Percentiles rank a stretch among this genome's conserved stretches.
These are phyloP conservation scores for Cicer arietinum DNA, from an alignment of 306 rosid species.

Conservation along the genomic window DNA sequence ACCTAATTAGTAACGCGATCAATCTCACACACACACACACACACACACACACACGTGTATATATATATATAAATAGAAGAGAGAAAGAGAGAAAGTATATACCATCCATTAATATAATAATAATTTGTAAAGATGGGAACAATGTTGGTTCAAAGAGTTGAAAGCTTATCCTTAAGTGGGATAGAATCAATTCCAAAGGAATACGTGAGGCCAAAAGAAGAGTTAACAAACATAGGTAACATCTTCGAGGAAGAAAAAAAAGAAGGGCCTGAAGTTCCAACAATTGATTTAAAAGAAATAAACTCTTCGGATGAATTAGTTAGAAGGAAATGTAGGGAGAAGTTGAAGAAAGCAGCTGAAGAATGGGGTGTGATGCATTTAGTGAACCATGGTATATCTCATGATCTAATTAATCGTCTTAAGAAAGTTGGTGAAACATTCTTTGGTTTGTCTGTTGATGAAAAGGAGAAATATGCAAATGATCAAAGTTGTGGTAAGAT, in stretches of 20 bases:
- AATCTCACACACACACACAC: no score
- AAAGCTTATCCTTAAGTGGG: constrained; percentile 71
- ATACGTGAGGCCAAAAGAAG: constrained; percentile 78
- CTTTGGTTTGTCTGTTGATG: constrained; percentile 63
- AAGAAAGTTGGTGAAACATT: constrained; percentile 63
- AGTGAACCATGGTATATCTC: constrained; percentile 75
- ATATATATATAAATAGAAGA: neutral
- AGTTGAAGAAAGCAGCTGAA: constrained; percentile 65
- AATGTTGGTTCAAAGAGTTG: constrained; percentile 57
- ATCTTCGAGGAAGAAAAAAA: constrained; percentile 72
- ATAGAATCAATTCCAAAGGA: constrained; percentile 67
- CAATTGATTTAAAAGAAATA: constrained; percentile 67
- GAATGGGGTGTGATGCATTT: constrained; percentile 93
- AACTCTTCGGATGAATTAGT: constrained; percentile 53
- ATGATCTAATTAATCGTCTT: constrained; percentile 54
- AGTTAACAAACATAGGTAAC: constrained; percentile 62
- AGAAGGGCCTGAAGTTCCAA: constrained; percentile 73
- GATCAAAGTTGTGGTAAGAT: constrained; percentile 63
- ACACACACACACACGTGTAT: no score
- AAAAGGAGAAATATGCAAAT: constrained; percentile 81
- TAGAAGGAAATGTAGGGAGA: constrained; percentile 57
- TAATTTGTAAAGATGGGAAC: constrained; percentile 37
- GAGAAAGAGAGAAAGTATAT: neutral
- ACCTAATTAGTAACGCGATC: no score
- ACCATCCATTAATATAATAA: neutral